These are phyloP conservation scores for Fusarium sp. DNA, from an alignment of 2,329 filamentous ascomycete species.

Conservation along the genomic window DNA sequence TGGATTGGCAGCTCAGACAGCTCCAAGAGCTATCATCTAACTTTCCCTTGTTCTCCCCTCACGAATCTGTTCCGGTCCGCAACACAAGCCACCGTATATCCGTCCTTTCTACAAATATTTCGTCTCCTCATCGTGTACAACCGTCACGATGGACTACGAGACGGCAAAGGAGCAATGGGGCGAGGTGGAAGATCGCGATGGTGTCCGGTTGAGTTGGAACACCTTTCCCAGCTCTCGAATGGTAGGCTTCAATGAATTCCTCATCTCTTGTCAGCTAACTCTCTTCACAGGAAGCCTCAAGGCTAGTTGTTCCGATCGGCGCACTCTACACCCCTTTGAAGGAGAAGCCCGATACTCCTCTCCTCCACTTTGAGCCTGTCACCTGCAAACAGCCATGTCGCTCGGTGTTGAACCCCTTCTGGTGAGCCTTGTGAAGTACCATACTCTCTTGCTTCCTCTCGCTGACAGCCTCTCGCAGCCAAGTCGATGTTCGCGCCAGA, in stretches of 20 bases:
- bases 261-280: conserved; percentile 12
- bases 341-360: conserved; percentile 88
- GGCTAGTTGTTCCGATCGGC: conserved; percentile 94
- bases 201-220: conserved; percentile 97
- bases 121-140: background rate
- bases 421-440: conserved; percentile 67
- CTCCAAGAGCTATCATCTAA: background rate
- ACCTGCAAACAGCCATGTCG: conserved; percentile 97
- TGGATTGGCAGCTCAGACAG: background rate
- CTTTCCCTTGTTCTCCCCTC: background rate
- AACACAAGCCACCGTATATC: too few relatives aligned
- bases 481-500: conserved; percentile 85
- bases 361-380: conserved; percentile 95
- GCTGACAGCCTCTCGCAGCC: conserved; percentile 61
- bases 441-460: background rate
- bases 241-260: conserved; percentile 65
- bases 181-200: conserved; percentile 96
- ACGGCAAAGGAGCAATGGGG: conserved; percentile 95
- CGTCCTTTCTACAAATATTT: background rate
- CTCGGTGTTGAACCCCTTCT: conserved; percentile 96
- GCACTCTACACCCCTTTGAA: conserved; percentile 96
- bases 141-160: conserved; percentile 84
- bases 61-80: too few relatives aligned
- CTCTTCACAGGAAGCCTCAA: conserved; percentile 81
- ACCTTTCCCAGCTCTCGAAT: conserved; percentile 98